Conservation (phyloP, 164 flowering plant genomes). For the Paratinospora sagittata region DNA sequence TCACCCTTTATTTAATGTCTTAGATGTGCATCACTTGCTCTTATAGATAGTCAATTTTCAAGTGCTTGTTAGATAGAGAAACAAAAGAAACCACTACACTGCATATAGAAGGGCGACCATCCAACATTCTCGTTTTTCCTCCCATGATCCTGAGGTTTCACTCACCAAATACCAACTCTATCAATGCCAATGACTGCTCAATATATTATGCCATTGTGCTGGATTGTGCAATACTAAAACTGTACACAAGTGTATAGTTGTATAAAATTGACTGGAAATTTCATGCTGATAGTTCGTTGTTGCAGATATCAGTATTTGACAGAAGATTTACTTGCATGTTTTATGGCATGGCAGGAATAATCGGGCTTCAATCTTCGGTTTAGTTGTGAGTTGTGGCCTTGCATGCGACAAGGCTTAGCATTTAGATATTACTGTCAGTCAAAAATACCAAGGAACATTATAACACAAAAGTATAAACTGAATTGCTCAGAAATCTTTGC, state of each 20-base stretch:
- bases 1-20: not conserved
- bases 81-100: not conserved
- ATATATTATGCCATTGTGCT: not conserved
- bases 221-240: too few species aligned
- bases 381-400: conserved; percentile 16
- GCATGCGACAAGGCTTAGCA: not conserved
- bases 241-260: not conserved
- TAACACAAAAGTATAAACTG: not conserved
- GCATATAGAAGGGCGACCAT: not conserved
- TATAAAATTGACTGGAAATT: not conserved
- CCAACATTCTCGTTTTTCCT: not conserved
- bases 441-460: conserved; percentile 6
- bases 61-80: too few species aligned
- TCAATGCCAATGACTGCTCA: not conserved
- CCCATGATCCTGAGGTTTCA: not conserved
- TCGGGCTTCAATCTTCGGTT: conserved; percentile 76
- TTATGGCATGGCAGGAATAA: conserved; percentile 48
- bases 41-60: not conserved
- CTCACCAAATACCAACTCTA: not conserved
- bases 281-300: not conserved
- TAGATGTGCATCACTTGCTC: not conserved
- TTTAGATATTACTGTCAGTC: not conserved
- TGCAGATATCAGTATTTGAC: not conserved
- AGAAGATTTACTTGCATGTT: not conserved
- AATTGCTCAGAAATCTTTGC: too few species aligned